Base-by-base conservation (phyloP, 192 early-diverging fungal species). In the Linnemannia schmuckeri region DNA sequence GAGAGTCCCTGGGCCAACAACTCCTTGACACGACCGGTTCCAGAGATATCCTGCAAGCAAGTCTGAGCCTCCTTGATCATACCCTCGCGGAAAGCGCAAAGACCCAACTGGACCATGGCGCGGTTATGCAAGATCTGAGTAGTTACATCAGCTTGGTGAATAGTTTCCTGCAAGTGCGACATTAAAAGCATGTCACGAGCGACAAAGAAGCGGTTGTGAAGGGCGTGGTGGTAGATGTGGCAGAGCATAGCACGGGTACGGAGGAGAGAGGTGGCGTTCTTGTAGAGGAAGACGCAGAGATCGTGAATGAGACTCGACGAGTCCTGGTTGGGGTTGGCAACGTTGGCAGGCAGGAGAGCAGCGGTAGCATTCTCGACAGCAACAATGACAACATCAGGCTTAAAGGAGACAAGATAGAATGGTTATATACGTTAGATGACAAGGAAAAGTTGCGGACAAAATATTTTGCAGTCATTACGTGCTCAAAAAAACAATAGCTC, bases 111-210 rank as follows among this genome's bases (percentile, higher is more conserved):
- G 33, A 97, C 97, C 88, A 98, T 92, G 8, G 97, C 94, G 69
- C 98, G 95, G 92, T 99, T 99, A 91, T 95, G 98, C 68, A 99
- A 91, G 61, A 97, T 96, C 91, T 99, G 98, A 22, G 96, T 98
- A 68, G 91, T 90, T 74, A 98, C 89, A 80, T 99, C 98, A 40
- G 95, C 95, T 83, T 94, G 93, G 41, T 93, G 92, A 75, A 97
- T 95, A 79, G 92, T 93, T 81, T 99, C 98, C 91, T 99, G 98
- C 63, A 99, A 92, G 86, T 98, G 97, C 40, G 98, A 99, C 98
- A 99, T 99, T 82, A 99, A 94, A 68, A 99, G 90, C 92, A 99
- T 93, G 80, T 99, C 97, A 89, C 97, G 95, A 22, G 98, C 98
- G 55, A 92, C 87, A 88, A 97, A 92, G 93, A 95, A 99, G 44